These are phyloP conservation scores for Auricularia auricula-judae DNA, from an alignment of 768 basidiomycete genomes.

Conservation along the genomic window DNA sequence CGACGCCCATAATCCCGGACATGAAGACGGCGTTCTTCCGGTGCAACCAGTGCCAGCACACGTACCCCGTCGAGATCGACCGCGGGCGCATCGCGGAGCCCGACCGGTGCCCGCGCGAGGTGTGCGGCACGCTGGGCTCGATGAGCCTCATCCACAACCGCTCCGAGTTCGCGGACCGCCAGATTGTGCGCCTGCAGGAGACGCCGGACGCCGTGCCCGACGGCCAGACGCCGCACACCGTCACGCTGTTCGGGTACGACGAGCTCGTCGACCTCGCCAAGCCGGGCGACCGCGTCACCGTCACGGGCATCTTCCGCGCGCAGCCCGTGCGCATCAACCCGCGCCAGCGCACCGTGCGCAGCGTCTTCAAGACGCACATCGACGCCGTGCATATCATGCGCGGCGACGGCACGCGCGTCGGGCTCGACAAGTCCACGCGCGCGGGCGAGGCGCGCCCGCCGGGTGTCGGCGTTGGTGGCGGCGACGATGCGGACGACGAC, in stretches of 20 bases:
- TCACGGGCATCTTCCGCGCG: constrained; percentile 91
- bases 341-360: constrained; percentile 81
- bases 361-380: constrained; percentile 93
- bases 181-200: constrained; percentile 91
- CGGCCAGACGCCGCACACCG: constrained; percentile 96
- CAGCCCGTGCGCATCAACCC: constrained; percentile 94
- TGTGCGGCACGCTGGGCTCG: constrained; percentile 77
- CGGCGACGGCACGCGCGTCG: constrained; percentile 51
- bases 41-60: constrained; percentile 90
- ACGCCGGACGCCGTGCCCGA: constrained; percentile 97
- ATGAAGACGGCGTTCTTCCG: constrained; percentile 99
- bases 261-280: constrained; percentile 95
- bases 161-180: constrained; percentile 91
- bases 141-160: constrained; percentile 97
- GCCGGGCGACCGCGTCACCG: constrained; percentile 84
- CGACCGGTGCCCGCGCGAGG: constrained; percentile 80
- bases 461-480: constrained; percentile 57
- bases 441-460: constrained; percentile 57
- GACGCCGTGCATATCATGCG: constrained; percentile 89
- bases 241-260: constrained; percentile 94
- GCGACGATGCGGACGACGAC: constrained; percentile 51
- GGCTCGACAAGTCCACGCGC: constrained; percentile 70
- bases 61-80: constrained; percentile 94
- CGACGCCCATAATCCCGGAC: constrained; percentile 95
- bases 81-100: constrained; percentile 97